Evolutionary conservation across 257 asterid species (phyloP), one percentile per base, ranked within the genome.

Genomic region (Capsicum baccatum): DNA sequence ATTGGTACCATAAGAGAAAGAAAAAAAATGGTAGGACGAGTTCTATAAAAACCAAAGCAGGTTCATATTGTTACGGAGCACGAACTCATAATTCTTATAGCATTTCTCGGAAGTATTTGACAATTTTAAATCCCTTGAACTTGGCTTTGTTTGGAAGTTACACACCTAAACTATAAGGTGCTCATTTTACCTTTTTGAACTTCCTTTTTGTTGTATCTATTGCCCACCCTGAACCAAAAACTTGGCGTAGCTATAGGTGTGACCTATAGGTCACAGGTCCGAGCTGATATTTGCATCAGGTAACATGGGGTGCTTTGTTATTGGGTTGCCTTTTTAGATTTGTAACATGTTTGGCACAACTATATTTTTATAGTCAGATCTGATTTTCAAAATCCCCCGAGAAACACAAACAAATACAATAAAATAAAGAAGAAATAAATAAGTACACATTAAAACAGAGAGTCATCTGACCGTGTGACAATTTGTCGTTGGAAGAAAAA

Each of bases 181-280:
- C 4, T 69, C 16, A 26, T 42, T 12, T 35, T 42, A 10, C 11
- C 19, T 42, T 52, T 58, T 63, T 68, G 84, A 67, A 15, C 62
- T 86, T 16, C 79, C 39, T 4, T 63, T 69, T 39, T 69, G 33
- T 69, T 4, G 21, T 69, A 69, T 42, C 79, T 69, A 15, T 69
- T 47, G 10, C 79, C 79, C 79, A 69, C 35, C 3, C 9, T 42
- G 15, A 39, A 69, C 35, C 8, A 39, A 42, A 42, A 69, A 15
- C 11, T 69, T 57, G 63, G 63, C 63, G 21, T 57, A 9, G 17
- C 21, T 57, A 57, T n/a, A 15, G 21, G 63, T 57, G 63, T 15
- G 35, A 63, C 35, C 69, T 21, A 19, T 63, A 63, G 10, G 69
- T 33, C 67, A n/a, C 0, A 33, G 67, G 67, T 60, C n/a, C 2